phyloP scores from a whole-genome alignment of 1,284 basidiomycete genomes.

The Tylopilus orsonianus region DNA sequence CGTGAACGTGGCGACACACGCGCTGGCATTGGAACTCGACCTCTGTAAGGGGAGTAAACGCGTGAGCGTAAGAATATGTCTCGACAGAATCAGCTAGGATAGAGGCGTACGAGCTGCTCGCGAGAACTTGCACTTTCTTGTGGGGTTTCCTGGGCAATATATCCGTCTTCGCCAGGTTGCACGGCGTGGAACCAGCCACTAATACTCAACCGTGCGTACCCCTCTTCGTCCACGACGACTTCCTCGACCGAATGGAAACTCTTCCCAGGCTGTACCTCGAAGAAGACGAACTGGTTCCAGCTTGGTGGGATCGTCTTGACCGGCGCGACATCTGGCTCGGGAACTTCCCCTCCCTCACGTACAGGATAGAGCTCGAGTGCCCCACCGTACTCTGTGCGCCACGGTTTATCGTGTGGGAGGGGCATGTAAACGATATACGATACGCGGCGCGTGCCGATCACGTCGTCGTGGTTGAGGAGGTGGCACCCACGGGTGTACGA shows the following conservation, averaged over 20 bases:
- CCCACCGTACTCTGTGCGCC: constrained; percentile 86
- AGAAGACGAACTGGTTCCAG: constrained; percentile 98
- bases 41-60: constrained; percentile 38
- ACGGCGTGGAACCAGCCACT: constrained; percentile 97
- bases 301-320: constrained; percentile 70
- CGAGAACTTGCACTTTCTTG: constrained; percentile 61
- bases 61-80: not conserved
- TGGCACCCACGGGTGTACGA: constrained; percentile 91
- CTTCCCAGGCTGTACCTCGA: constrained; percentile 85
- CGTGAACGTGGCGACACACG: constrained; percentile 43
- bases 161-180: constrained; percentile 89
- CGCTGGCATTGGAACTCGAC: constrained; percentile 50
- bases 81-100: not conserved
- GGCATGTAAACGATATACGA: constrained; percentile 99
- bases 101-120: constrained; percentile 70
- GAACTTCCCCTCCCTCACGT: constrained; percentile 44
- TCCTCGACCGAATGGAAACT: constrained; percentile 99
- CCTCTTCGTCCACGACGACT: constrained; percentile 81
- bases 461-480: constrained; percentile 96
- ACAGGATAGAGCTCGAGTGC: constrained; percentile 94
- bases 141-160: constrained; percentile 50
- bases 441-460: constrained; percentile 92
- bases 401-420: constrained; percentile 68
- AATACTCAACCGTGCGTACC: constrained; percentile 78
- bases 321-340: constrained; percentile 65